A percentile compares a stretch with the other conserved stretches of the same genome.
These are phyloP conservation scores for Tetratostichococcus sp. DNA, from an alignment of 139 green algal species.

Conservation along the genomic window DNA sequence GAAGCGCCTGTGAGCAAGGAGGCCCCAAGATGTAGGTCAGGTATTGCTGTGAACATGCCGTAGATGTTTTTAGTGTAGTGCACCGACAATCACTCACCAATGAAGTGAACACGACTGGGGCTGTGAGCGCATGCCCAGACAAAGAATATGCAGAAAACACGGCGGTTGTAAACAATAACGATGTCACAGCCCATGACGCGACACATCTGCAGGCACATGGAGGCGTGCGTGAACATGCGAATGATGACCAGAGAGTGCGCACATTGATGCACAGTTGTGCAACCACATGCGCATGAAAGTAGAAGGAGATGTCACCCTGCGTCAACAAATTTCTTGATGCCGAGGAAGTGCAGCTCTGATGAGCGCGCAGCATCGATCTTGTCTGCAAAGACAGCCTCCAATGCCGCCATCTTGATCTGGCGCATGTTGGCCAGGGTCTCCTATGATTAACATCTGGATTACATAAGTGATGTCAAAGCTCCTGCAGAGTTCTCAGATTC, in stretches of 20 bases:
- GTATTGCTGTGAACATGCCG: too few species aligned
- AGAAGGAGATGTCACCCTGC: slow-evolving; percentile 39
- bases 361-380: slow-evolving; percentile 24
- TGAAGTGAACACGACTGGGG: slow-evolving; percentile 69
- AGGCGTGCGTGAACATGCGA: too few species aligned
- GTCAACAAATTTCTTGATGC: slow-evolving; percentile 84
- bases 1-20: slow-evolving; percentile 71
- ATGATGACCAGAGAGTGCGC: too few species aligned
- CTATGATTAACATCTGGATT: too few species aligned
- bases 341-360: slow-evolving; percentile 50
- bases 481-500: too few species aligned
- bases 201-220: slow-evolving; percentile 55
- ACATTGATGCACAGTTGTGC: too few species aligned
- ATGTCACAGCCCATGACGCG: slow-evolving; percentile 83
- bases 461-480: too few species aligned
- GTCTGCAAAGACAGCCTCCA: slow-evolving; percentile 48
- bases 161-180: slow-evolving; percentile 57
- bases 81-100: slow-evolving; percentile 40
- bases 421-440: slow-evolving; percentile 55
- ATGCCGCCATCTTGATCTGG: slow-evolving; percentile 56
- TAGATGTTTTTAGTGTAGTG: too few species aligned
- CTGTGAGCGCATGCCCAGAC: slow-evolving; percentile 49
- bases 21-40: too few species aligned
- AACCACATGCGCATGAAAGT: too few species aligned
- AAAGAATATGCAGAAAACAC: slow-evolving; percentile 63